Evolutionary conservation across 2,329 filamentous ascomycete species (phyloP), one percentile per base, ranked within the genome.

Genomic region (Pseudogymnoascus sp.): DNA sequence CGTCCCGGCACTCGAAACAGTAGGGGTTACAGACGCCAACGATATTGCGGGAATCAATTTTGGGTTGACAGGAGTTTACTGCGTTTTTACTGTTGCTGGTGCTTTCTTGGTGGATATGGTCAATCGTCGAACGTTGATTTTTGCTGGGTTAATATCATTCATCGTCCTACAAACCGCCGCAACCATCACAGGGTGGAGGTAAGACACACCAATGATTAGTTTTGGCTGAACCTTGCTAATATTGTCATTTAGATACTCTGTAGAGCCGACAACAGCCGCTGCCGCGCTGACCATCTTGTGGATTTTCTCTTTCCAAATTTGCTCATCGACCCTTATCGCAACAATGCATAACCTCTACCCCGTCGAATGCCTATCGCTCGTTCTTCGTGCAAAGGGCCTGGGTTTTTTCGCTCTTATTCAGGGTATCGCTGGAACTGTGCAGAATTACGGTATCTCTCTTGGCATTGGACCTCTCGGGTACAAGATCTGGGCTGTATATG

Each of bases 401-500:
- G 77, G 76, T 9, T 63, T 78, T 16, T 78, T 78, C 63, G 70
- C 73, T 60, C 69, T 78, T 47, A 76, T 79, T 16, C 76, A 79
- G 66, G 75, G 76, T 18, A 75, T 70, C 9, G 75, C 76, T 4
- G 75, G 76, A 16, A 75, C 76, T 2, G 72, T 75, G 2, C 74
- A 78, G 63, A 75, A 69, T 18, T 79, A 80, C 61, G 78, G 78
- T 4, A 80, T 81, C 59, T 73, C 73, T 1, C 73, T 79, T 9
- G 78, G 77, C 0, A 78, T 81, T 59, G 63, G 69, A 11, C 76
- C 78, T 62, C 65, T 80, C 0, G 77, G 77, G 0, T 81, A 80
- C 64, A 80, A 79, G 70, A 79, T 80, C 50, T 80, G 77, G 77
- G 74, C 74, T 58, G 73, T 82, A 25, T 82, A 81, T 61, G 78